A percentile compares a stretch with the other conserved stretches of the same genome.
Conservation (phyloP, 805 yeast species). For the Kazachstania africana region DNA sequence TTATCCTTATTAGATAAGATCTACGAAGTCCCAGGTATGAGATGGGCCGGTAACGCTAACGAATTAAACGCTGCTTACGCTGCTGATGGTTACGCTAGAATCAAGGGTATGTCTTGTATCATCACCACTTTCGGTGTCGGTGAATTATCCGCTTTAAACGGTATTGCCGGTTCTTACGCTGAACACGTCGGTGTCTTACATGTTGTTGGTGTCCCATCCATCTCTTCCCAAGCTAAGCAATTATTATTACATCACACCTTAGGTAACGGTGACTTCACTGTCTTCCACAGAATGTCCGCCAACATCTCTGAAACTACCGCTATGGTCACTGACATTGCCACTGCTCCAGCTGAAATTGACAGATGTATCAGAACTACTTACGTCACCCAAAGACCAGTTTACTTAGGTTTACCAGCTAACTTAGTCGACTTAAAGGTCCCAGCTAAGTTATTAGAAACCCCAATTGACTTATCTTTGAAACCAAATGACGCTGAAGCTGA, state of each 20-base stretch:
- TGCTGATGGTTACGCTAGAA: constrained; percentile 79
- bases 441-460: constrained; percentile 43
- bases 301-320: constrained; percentile 58
- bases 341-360: constrained; percentile 66
- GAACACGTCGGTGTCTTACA: constrained; percentile 81
- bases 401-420: constrained; percentile 75
- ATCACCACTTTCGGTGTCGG: constrained; percentile 89
- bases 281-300: constrained; percentile 68
- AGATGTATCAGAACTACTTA: constrained; percentile 62
- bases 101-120: constrained; percentile 62
- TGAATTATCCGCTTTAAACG: constrained; percentile 73
- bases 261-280: constrained; percentile 74
- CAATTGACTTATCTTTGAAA: constrained; percentile 48
- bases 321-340: constrained; percentile 46
- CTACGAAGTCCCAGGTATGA: constrained; percentile 60
- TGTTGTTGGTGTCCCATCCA: constrained; percentile 78
- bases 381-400: constrained; percentile 67
- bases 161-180: constrained; percentile 80
- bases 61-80: constrained; percentile 78
- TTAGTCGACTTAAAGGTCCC: constrained; percentile 57
- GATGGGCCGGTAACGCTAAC: constrained; percentile 89
- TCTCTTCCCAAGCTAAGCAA: constrained; percentile 59
- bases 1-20: constrained; percentile 58
- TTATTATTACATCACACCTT: constrained; percentile 71
- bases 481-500: constrained; percentile 53